phyloP scores from a whole-genome alignment of 2,329 filamentous ascomycete genomes.

The Calonectria crousiana region DNA sequence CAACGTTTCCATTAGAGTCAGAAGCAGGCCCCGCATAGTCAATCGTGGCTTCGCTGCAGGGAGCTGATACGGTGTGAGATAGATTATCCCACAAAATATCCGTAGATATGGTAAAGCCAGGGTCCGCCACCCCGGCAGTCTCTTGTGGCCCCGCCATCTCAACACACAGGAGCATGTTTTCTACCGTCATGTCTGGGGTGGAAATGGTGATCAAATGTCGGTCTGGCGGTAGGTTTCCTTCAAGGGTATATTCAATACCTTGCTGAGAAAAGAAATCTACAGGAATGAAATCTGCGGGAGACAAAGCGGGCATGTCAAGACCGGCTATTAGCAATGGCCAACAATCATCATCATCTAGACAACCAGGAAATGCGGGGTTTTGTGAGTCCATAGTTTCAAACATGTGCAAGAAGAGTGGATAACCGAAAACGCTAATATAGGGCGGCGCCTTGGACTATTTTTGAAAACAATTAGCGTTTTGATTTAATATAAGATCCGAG shows the following conservation, averaged over 20 bases:
- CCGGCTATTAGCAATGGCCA: neutral
- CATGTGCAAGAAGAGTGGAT: neutral
- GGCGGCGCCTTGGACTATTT: neutral
- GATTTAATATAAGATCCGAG: neutral
- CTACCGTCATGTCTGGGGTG: neutral
- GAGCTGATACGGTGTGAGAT: neutral
- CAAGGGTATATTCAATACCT: neutral
- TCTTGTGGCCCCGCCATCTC: neutral
- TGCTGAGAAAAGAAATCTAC: neutral
- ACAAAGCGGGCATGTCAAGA: neutral
- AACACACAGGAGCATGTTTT: neutral
- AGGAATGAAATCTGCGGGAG: no score
- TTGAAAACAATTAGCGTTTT: neutral
- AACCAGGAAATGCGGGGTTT: neutral
- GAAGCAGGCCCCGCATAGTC: neutral
- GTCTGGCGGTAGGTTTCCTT: neutral
- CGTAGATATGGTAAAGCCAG: neutral
- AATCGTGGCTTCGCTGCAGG: neutral
- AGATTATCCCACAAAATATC: neutral
- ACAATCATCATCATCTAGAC: neutral
- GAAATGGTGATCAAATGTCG: no score
- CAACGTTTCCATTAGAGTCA: neutral
- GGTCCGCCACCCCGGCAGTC: neutral
- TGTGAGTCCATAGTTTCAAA: neutral
- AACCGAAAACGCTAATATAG: neutral